Percentiles rank a stretch among this genome's conserved stretches.
phyloP scores from a whole-genome alignment of 2,329 filamentous ascomycete genomes.

The Exutisphaerella laricina region DNA sequence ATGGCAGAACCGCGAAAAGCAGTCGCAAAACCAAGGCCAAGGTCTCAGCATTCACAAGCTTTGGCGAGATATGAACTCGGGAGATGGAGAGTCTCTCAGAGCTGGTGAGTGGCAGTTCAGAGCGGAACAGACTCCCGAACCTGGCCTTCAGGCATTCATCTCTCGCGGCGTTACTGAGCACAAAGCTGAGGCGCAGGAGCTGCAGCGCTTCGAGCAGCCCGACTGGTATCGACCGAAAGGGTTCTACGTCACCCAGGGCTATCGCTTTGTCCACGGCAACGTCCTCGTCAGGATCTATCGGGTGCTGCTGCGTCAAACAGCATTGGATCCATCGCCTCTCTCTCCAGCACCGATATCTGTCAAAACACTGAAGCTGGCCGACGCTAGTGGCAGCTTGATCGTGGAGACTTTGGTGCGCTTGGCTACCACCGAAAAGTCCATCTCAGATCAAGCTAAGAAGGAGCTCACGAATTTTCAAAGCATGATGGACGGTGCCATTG shows the following conservation, averaged over 20 bases:
- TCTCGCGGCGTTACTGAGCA: conserved; percentile 48
- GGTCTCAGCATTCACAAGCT: conserved; percentile 22
- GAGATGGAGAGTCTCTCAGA: conserved; percentile 5
- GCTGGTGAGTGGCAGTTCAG: conserved; percentile 23
- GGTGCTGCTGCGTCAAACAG: conserved; percentile 12
- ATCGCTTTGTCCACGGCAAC: conserved; percentile 54
- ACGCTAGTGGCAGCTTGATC: conserved; percentile 53
- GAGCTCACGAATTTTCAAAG: conserved; percentile 53
- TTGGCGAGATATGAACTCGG: conserved; percentile 15
- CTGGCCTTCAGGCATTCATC: conserved; percentile 50
- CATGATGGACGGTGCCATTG: conserved; percentile 52
- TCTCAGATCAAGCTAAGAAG: conserved; percentile 47
- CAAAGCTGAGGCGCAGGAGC: conserved; percentile 45
- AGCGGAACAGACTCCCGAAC: conserved; percentile 37
- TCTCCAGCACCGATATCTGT: conserved; percentile 36
- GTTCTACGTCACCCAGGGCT: conserved; percentile 53
- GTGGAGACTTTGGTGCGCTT: conserved; percentile 55
- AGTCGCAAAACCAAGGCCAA: conserved; percentile 16
- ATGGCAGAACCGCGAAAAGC: too few relatives aligned
- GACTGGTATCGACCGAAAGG: conserved; percentile 32
- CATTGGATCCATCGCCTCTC: conserved; percentile 23
- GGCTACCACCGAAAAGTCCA: background rate
- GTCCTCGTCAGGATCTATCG: conserved; percentile 48
- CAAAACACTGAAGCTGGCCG: conserved; percentile 46
- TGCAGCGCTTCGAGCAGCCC: conserved; percentile 17